phyloP scores from a whole-genome alignment of 805 yeast genomes.

The Komagataella mondaviorum region DNA sequence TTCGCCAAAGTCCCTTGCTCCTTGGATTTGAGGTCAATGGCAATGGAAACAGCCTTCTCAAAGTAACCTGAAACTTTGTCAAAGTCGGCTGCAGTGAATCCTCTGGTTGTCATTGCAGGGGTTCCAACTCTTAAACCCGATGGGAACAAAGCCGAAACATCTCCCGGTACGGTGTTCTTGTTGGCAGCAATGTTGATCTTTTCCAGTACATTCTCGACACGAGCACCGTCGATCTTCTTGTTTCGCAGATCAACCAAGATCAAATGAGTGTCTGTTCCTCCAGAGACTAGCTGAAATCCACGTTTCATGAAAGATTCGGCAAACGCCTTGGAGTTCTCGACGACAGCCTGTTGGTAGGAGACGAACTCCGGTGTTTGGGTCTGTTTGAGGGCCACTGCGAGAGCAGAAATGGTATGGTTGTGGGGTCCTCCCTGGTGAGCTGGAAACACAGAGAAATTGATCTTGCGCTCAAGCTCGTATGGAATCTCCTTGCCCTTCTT shows the following conservation, averaged over 20 bases:
- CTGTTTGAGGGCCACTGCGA: slow-evolving; percentile 91
- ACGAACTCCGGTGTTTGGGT: slow-evolving; percentile 81
- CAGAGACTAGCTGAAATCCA: slow-evolving; percentile 73
- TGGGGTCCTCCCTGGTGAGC: slow-evolving; percentile 99
- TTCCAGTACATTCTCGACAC: slow-evolving; percentile 84
- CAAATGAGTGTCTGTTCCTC: slow-evolving; percentile 93
- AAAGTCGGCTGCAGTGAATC: slow-evolving; percentile 70
- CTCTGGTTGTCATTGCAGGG: slow-evolving; percentile 98
- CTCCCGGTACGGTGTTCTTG: slow-evolving; percentile 95
- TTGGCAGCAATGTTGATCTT: slow-evolving; percentile 87
- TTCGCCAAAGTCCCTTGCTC: slow-evolving; percentile 46
- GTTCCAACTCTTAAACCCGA: slow-evolving; percentile 96
- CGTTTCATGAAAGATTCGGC: slow-evolving; percentile 50
- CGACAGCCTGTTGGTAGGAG: slow-evolving; percentile 72
- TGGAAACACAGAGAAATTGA: slow-evolving; percentile 96
- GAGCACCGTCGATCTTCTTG: slow-evolving; percentile 84
- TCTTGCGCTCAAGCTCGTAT: slow-evolving; percentile 81
- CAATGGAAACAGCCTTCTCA: slow-evolving; percentile 62
- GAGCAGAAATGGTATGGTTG: slow-evolving; percentile 93
- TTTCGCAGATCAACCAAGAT: slow-evolving; percentile 73
- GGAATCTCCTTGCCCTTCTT: slow-evolving; percentile 77
- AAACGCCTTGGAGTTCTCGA: slow-evolving; percentile 68
- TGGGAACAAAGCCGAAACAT: slow-evolving; percentile 89
- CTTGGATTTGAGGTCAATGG: slow-evolving; percentile 44
- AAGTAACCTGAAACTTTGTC: slow-evolving; percentile 69